These are phyloP conservation scores for Fusarium sp. DNA, from an alignment of 2,329 filamentous ascomycete species.

Conservation along the genomic window DNA sequence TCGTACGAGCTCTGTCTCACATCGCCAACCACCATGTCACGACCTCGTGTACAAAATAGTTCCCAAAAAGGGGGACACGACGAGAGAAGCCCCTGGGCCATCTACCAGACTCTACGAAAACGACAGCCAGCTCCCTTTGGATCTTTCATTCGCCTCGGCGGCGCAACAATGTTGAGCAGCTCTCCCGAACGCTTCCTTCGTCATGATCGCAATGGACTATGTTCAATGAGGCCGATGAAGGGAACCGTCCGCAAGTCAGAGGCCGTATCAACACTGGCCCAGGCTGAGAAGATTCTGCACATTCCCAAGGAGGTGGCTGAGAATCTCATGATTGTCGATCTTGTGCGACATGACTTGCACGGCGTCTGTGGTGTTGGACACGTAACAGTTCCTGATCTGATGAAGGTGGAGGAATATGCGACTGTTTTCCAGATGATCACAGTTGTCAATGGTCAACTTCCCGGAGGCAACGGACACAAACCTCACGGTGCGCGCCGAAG, in stretches of 20 bases:
- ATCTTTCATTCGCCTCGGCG: slow-evolving; percentile 81
- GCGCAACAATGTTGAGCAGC: slow-evolving; percentile 81
- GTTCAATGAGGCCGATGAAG: slow-evolving; percentile 94
- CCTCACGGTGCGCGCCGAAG: slow-evolving; percentile 18
- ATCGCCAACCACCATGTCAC: slow-evolving; percentile 76
- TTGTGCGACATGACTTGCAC: slow-evolving; percentile 94
- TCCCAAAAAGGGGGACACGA: not conserved
- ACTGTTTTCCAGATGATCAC: slow-evolving; percentile 94
- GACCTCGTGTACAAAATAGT: slow-evolving; percentile 46
- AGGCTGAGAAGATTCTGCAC: slow-evolving; percentile 81
- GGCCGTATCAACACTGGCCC: slow-evolving; percentile 75
- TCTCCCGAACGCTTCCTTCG: slow-evolving; percentile 92
- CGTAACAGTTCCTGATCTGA: slow-evolving; percentile 82
- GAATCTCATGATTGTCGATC: slow-evolving; percentile 97
- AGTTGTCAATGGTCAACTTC: slow-evolving; percentile 81
- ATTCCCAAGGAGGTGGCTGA: slow-evolving; percentile 93
- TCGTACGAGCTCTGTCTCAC: slow-evolving; percentile 92
- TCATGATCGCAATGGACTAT: slow-evolving; percentile 66
- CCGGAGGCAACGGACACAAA: slow-evolving; percentile 45
- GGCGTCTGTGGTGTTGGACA: slow-evolving; percentile 83
- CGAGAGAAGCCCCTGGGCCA: slow-evolving; percentile 70
- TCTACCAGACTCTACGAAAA: slow-evolving; percentile 79
- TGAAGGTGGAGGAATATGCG: slow-evolving; percentile 91
- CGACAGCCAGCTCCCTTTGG: slow-evolving; percentile 89
- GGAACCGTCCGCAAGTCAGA: slow-evolving; percentile 89